Evolutionary conservation across 1,284 basidiomycete genomes (phyloP), one percentile per base, ranked within the genome.

Genomic region (Heliocybe sulcata): DNA sequence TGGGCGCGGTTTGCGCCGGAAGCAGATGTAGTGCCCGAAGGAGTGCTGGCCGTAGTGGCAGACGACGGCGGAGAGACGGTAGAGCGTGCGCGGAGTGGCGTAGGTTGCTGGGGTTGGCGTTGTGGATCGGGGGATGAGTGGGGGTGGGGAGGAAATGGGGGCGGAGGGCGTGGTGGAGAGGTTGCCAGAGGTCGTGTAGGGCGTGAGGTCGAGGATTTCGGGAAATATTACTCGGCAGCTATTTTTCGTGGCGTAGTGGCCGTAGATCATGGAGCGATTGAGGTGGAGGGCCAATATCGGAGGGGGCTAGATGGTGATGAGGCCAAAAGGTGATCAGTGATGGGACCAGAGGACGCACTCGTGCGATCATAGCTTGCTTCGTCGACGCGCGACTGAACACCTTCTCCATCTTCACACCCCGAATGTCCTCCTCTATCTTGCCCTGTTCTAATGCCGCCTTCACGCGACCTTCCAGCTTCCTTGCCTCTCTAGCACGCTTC

Each of bases 11-110:
- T 87, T 88, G 35, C 94, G 77, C n/a, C 94, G 77, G 67, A 85
- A 94, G 60, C 90, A 92, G 58, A 96, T 81, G 65, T 94, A 97
- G 68, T 97, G 94, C 1, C 94, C 94, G 64, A 89, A 94, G 4
- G 84, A 87, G 64, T 95, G 92, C 56, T 85, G 82, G 19, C 94
- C 94, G 66, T 87, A 94, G 70, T 97, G 94, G 62, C 92, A 91
- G 9, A 97, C 92, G 26, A 91, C 82, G 10, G 90, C 83, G 2
- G 84, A 71, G 26, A 97, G 80, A 35, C 90, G 81, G 68, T 96
- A 97, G 33, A 94, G 72, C 11, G 81, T 83, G 48, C 83, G 75
- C 27, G 76, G 73, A 14, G 72, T 66, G 3, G 76, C 63, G 59
- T 76, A 80, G 31, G 71, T 76, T 26, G 77, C 72, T 12, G 78